Percentiles rank a stretch among this genome's conserved stretches.
Evolutionary conservation across 192 early-diverging fungal species (phyloP).

Genomic region (Coemansia sp.): DNA sequence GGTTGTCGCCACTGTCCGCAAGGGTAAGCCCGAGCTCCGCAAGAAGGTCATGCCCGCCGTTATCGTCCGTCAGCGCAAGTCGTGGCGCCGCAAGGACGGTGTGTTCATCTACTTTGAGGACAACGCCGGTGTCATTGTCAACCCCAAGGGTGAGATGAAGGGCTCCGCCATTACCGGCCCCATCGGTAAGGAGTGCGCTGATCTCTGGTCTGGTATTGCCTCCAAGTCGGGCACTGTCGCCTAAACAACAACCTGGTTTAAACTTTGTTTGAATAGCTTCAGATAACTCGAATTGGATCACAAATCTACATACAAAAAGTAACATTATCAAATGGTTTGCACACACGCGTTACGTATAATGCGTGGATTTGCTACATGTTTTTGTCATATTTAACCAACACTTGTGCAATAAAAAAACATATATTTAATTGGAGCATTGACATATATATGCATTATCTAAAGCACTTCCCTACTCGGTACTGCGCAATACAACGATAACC

Average conservation of each 20-base stretch:
- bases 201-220: constrained; percentile 99
- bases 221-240: constrained; percentile 84
- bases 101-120: constrained; percentile 99
- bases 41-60: constrained; percentile 99
- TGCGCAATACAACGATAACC: constrained; percentile 74
- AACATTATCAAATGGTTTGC: background rate
- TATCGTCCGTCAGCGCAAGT: constrained; percentile 98
- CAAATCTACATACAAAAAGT: constrained; percentile 8
- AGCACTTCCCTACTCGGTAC: constrained; percentile 25
- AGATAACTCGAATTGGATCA: constrained; percentile 27
- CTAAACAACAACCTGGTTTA: constrained; percentile 36
- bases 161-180: constrained; percentile 99
- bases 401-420: too few relatives aligned
- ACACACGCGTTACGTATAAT: background rate
- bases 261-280: constrained; percentile 17
- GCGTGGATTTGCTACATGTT: background rate
- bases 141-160: constrained; percentile 99
- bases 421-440: too few relatives aligned
- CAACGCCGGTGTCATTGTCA: constrained; percentile 99
- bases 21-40: constrained; percentile 99
- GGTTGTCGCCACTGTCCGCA: constrained; percentile 99
- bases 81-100: constrained; percentile 98
- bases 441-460: background rate
- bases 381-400: background rate
- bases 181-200: constrained; percentile 99